Evolutionary conservation across 2,329 filamentous ascomycete species (phyloP), one percentile per base, ranked within the genome.

Genomic region (Ceratocystis variospora): DNA sequence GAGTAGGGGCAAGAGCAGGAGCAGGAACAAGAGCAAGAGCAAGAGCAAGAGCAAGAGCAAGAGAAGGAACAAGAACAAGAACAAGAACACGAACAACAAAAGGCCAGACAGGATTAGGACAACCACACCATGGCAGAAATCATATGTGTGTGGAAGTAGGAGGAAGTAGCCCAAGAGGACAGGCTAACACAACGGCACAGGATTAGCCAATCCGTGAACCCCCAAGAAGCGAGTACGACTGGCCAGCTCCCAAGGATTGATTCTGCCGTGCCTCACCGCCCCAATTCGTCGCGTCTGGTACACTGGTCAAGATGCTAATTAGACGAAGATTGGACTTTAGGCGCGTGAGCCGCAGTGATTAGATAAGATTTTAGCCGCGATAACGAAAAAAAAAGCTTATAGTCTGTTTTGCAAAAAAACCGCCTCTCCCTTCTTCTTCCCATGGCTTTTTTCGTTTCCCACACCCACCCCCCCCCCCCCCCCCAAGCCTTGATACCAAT

Each of bases 191-290:
- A 17, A 57, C 5, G n/a, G 28, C 28, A 33, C 46, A 8, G 2
- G 25, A 7, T 31, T 6, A 22, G 25, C 25, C 46, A 50, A n/a
- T 19, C 10, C 4, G 12, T 31, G 25, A 33, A 4, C 28, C 25
- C 15, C 10, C 53, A 31, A 55, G 31, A 55, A 55, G 19, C 50
- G 17, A n/a, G 17, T 7, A 4, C 10, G 6, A 7, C 45, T 4
- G 50, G 8, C 53, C 15, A 15, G 12, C 53, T 70, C 67, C 44
- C 70, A 61, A 61, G 59, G 68, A 69, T 66, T 5, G 31, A 61
- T 69, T 69, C 33, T 69, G 68, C 68, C 66, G 64, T 41, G 31
- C 22, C 65, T 65, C 68, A 69, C 67, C 68, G 68, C 68, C 48
- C 37, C 1, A 8, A 19, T 33, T 57, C 22, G 15, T 17, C 53